Evolutionary conservation across 2,329 filamentous ascomycete species (phyloP), one percentile per base, ranked within the genome.

Genomic region (Venturia asperata): DNA sequence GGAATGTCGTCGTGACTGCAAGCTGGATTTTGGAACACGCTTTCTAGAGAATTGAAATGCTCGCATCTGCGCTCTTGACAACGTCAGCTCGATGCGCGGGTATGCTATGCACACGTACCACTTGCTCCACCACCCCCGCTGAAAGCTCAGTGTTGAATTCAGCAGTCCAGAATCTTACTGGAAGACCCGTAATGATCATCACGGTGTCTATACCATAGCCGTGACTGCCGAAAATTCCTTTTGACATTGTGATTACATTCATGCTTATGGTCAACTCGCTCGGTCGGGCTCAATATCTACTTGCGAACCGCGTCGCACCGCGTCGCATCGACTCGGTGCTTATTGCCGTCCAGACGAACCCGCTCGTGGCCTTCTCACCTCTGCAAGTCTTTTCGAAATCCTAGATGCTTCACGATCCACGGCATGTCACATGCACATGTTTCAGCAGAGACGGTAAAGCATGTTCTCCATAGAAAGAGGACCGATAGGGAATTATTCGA

Each of bases 21-120:
- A 11, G 27, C 21, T 34, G 52, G 27, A 34, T 30, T 58, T 37
- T 10, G 52, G 27, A 27, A 58, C 27, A 34, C 17, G 30, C 21
- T 52, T 58, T 58, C 27, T 58, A 58, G 52, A 37, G 52, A 58
- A 58, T 37, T 58, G 30, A 58, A 21, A 34, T 55, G 49, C 24
- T 34, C 47, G 27, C 49, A 9, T 55, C 17, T 58, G 30, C 1
- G 27, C 30, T 58, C 27, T 19, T 37, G 52, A 19, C 17, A 58
- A 21, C 13, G 52, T 58, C 52, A 58, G 52, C 47, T 58, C 15
- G 52, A 58, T 7, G 15, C n/a, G 52, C 52, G 30, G 30, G n/a
- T 5, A 34, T n/a, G 13, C 27, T 27, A 15, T 58, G 52, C 52
- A 58, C 37, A 58, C 30, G 52, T 58, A 37, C 30, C 52, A 39